Base-by-base conservation (phyloP, 176 grass and related monocot genomes). In the Rhynchospora tenuis region DNA sequence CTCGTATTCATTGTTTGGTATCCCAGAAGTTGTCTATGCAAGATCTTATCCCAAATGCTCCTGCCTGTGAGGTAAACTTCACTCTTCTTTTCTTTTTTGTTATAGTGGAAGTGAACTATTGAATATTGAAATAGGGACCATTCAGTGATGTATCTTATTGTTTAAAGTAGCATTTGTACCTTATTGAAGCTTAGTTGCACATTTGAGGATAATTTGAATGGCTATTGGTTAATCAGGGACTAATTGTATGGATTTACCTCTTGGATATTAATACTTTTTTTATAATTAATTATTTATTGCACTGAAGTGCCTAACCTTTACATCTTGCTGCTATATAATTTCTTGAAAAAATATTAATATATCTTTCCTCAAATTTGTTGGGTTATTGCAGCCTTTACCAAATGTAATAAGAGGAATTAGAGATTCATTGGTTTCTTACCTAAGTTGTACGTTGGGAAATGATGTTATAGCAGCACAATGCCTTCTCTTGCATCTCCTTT, bases 1-100 rank as follows among this genome's bases (percentile, higher is more conserved):
- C 96, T 23, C 87, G 91, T 63, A 84, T 99, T 91, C 96, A 99
- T 71, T 99, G 96, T 90, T 91, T 99, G 80, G 56, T 93, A 81
- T 93, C 79, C 83, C 81, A 83, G 80, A 99, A 95, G 59, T 88
- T 99, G 84, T 84, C 86, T 55, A 81, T 74, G 42, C 83, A 83
- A 12, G 93, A 95, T 86, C 92, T 93, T 86, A 80, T 95, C 84
- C 59, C 88, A 79, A 94, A 78, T 77, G 27, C 38, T 77, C 76
- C 52, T 73, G 48, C 50, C 52, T 69, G 52, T 69, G 91, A 99
- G 96, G 96, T 99, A 87, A 23, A 52, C 12, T 33, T 68, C 31
- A 43, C 7, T 68, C n/a, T 42, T 45, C 29, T n/a, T 65, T 11
- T 71, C 45, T 71, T 45, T 46, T 22, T 9, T 70, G 33, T 38